These are phyloP conservation scores for Neocatenulostroma microsporum DNA, from an alignment of 2,329 filamentous ascomycete genomes.

Conservation along the genomic window DNA sequence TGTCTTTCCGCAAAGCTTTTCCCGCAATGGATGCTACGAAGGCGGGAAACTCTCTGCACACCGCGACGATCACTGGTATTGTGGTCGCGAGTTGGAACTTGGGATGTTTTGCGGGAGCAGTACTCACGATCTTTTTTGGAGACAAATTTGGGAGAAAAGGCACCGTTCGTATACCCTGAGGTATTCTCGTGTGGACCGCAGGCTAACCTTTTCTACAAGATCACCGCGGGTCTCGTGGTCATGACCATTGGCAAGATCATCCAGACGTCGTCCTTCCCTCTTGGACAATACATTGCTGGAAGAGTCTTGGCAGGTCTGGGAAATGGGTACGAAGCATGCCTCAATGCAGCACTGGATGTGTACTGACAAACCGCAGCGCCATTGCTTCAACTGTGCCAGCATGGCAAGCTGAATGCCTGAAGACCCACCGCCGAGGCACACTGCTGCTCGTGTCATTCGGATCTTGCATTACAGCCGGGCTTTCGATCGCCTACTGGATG, in stretches of 20 bases:
- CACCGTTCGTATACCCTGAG: too few relatives aligned
- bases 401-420: constrained; percentile 42
- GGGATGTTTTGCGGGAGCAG: constrained; percentile 40
- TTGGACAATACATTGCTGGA: constrained; percentile 40
- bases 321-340: constrained; percentile 23
- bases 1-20: constrained; percentile 47
- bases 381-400: constrained; percentile 37
- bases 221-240: constrained; percentile 51
- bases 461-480: constrained; percentile 38
- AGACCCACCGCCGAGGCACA: too few relatives aligned
- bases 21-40: constrained; percentile 35
- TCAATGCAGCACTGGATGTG: neutral
- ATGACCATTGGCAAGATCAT: constrained; percentile 54
- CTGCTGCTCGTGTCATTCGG: constrained; percentile 43
- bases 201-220: too few relatives aligned
- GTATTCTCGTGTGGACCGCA: too few relatives aligned
- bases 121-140: constrained; percentile 41
- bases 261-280: constrained; percentile 46
- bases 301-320: constrained; percentile 45
- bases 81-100: constrained; percentile 35
- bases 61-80: constrained; percentile 34
- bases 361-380: constrained; percentile 22
- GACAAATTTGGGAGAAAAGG: constrained; percentile 51
- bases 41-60: constrained; percentile 25
- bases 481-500: constrained; percentile 37